Evolutionary conservation across 176 grass and related monocot species (phyloP).

Genomic region (Urochloa ruziziensis): DNA sequence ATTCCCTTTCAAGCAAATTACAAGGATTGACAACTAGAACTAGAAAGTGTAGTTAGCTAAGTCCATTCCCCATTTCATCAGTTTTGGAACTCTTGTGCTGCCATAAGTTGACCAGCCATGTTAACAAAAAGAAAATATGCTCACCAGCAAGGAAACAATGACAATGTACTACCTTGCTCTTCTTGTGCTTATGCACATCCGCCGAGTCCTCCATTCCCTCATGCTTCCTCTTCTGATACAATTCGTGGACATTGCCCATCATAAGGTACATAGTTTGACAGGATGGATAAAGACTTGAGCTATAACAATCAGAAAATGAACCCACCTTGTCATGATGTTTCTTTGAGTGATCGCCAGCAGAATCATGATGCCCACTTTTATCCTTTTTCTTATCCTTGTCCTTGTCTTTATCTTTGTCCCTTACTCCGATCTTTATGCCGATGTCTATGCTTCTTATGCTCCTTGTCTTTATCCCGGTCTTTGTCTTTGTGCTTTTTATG

Average conservation of each 20-base stretch:
- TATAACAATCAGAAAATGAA: constrained; percentile 25
- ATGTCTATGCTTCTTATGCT: constrained; percentile 97
- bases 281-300: not conserved
- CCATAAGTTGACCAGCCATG: not conserved
- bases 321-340: constrained; percentile 87
- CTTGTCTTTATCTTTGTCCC: constrained; percentile 79
- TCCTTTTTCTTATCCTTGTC: constrained; percentile 94
- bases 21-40: constrained; percentile 20
- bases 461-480: constrained; percentile 90
- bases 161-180: constrained; percentile 59
- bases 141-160: constrained; percentile 15
- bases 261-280: constrained; percentile 18
- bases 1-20: constrained; percentile 18
- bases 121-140: constrained; percentile 14
- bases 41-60: constrained; percentile 37
- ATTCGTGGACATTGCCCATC: not conserved
- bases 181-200: constrained; percentile 70
- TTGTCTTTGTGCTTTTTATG: constrained; percentile 92
- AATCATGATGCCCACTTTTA: constrained; percentile 90
- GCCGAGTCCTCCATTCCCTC: constrained; percentile 51
- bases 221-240: constrained; percentile 62
- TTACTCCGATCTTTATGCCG: constrained; percentile 90
- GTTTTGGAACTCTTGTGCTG: constrained; percentile 71
- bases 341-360: constrained; percentile 65
- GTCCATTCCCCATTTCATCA: constrained; percentile 48